Conservation (phyloP, 176 grass and related monocot genomes). For the Pharus latifolius region DNA sequence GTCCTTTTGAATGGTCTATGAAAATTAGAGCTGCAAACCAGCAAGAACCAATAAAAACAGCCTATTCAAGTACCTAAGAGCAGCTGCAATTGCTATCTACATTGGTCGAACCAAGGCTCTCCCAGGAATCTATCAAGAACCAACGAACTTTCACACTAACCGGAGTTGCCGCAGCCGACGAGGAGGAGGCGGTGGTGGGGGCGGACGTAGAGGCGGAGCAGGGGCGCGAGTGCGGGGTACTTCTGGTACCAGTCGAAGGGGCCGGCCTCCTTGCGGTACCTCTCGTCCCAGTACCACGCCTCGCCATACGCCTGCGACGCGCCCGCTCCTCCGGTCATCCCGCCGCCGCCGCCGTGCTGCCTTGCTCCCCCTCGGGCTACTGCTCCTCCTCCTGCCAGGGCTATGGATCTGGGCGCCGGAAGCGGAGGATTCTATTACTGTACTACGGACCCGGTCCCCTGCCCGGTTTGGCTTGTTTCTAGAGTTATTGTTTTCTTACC, state of each 20-base stretch:
- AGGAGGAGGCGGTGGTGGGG: slow-evolving; percentile 58
- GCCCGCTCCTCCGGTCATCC: slow-evolving; percentile 31
- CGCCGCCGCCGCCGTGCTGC: too few species aligned
- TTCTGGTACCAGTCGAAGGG: slow-evolving; percentile 99
- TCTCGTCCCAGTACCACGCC: slow-evolving; percentile 86
- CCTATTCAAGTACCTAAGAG: background rate
- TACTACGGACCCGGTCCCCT: too few species aligned
- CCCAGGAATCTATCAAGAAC: background rate
- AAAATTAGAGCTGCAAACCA: background rate
- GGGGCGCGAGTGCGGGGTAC: slow-evolving; percentile 62
- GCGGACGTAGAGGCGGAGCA: slow-evolving; percentile 54
- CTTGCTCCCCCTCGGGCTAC: too few species aligned
- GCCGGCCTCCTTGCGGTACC: slow-evolving; percentile 61
- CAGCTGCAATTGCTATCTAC: background rate
- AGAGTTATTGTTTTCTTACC: too few species aligned
- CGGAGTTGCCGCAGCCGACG: slow-evolving; percentile 91
- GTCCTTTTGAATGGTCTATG: too few species aligned
- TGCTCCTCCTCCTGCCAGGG: too few species aligned
- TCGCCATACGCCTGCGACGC: slow-evolving; percentile 80
- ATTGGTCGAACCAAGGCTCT: background rate
- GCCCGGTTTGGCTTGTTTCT: too few species aligned
- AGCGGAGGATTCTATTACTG: too few species aligned
- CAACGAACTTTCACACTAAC: too few species aligned
- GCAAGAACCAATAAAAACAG: background rate
- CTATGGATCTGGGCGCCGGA: too few species aligned